phyloP scores from a whole-genome alignment of 164 flowering plant genomes.

The Aristolochia californica region DNA sequence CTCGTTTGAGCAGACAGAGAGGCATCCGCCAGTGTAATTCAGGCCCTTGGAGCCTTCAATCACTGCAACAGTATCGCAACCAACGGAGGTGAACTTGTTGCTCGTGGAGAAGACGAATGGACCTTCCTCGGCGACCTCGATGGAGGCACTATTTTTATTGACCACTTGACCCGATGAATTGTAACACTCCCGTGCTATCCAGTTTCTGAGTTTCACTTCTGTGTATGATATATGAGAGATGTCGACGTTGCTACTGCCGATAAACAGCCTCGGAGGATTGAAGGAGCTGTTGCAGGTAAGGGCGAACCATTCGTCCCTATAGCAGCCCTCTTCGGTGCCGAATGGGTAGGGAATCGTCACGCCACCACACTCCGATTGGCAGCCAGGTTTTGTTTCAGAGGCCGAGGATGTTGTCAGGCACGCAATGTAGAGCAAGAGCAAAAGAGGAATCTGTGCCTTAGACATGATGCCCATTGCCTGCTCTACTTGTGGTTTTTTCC shows the following conservation, averaged over 20 bases:
- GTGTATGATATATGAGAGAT: neutral
- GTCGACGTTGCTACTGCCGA: neutral
- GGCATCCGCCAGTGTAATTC: neutral
- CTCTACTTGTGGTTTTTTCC: neutral
- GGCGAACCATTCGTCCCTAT: neutral
- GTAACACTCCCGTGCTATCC: neutral
- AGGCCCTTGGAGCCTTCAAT: neutral
- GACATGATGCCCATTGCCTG: neutral
- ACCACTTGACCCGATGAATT: neutral
- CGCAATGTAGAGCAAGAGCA: neutral
- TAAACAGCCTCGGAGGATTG: neutral
- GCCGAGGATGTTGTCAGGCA: neutral
- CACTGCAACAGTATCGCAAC: constrained; percentile 2
- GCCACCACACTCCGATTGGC: neutral
- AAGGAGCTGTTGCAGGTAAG: neutral
- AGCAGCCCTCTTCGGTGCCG: neutral
- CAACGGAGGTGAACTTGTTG: constrained; percentile 9
- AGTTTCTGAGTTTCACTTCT: neutral
- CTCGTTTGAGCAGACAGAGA: neutral
- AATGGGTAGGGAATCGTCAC: constrained; percentile 1
- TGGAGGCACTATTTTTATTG: neutral
- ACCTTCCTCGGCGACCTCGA: neutral
- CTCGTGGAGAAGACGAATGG: neutral
- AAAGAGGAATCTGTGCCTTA: neutral
- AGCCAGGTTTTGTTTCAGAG: neutral